These are phyloP conservation scores for Kwoniella sp. DNA, from an alignment of 768 basidiomycete species.

Conservation along the genomic window DNA sequence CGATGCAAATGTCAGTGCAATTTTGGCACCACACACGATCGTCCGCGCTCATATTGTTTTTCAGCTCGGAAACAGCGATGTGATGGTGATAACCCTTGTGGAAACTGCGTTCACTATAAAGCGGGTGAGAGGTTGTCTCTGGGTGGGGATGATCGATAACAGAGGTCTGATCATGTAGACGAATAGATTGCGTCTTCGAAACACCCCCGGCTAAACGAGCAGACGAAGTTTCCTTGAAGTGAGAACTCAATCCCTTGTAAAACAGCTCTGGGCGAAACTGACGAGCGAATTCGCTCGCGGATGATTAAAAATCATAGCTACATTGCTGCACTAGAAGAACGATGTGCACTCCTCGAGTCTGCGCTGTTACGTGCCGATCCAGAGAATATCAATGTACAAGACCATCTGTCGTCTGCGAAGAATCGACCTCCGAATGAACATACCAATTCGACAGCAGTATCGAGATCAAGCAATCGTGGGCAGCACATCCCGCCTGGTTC, in stretches of 20 bases:
- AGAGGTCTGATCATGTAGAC: not conserved
- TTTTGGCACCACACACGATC: too few relatives aligned
- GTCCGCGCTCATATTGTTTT: too few relatives aligned
- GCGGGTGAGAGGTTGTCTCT: not conserved
- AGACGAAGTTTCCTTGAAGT: not conserved
- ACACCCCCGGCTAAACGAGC: not conserved
- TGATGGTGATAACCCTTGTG: not conserved
- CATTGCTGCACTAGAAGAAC: not conserved
- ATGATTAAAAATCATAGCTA: too few relatives aligned
- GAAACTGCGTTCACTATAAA: not conserved
- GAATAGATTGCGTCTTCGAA: not conserved
- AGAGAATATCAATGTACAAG: not conserved
- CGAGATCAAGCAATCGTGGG: not conserved
- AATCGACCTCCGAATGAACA: too few relatives aligned
- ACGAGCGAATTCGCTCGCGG: too few relatives aligned
- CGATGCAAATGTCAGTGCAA: not conserved
- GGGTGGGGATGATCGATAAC: not conserved
- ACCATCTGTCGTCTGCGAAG: not conserved
- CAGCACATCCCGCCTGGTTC: too few relatives aligned
- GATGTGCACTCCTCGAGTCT: conserved; percentile 2
- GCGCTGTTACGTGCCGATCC: not conserved
- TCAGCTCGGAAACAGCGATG: conserved; percentile 1
- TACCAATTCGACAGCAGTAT: too few relatives aligned
- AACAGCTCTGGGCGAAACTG: too few relatives aligned
- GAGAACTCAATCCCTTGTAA: not conserved